Base-by-base conservation (phyloP, 1,284 basidiomycete species). In the Trichosporon sp. region DNA sequence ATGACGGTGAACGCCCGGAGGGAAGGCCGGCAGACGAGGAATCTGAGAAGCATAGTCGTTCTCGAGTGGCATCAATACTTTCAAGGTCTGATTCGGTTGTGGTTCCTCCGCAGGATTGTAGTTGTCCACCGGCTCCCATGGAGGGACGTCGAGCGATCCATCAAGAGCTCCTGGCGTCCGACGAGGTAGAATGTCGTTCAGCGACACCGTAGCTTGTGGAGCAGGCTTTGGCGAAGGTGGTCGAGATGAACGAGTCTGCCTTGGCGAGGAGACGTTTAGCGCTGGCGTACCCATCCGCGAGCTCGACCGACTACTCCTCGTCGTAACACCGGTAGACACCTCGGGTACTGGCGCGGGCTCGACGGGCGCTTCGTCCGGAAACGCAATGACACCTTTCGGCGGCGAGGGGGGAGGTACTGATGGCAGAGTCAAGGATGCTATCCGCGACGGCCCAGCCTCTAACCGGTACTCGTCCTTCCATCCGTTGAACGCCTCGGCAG, bases 91-190 rank as follows among this genome's bases (percentile, higher is more conserved):
- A 31, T 25, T 46, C 27, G 67, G 64, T 7, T 49, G 58, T 2
- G 75, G 70, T 0, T 49, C 25, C 0, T 54, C 34, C 2, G 74
- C 74, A 0, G 74, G 74, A 21, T 67, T 62, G 65, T 79, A 79
- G 57, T 73, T 79, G 59, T 73, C 70, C 2, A 68, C 21, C 2
- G 76, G 73, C 16, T 74, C 68, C 77, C 77, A 79, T 23, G 73
- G 71, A 1, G 70, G 69, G 1, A 64, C 65, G 25, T 66, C 65
- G n/a, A 69, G 57, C 21, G 62, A 65, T 7, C 54, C 57, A 11
- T 49, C 61, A 4, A 66, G 31, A 23, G 64, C 36, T 31, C 44
- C 64, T 19, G 59, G 56, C 16, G 31, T 23, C 4, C 60, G 69
- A 6, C 44, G 63, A 1, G 64, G 68, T 19, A 61, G 61, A 14